phyloP scores from a whole-genome alignment of 352 stramenopile genomes.

The Phytophthora niederhauseri region DNA sequence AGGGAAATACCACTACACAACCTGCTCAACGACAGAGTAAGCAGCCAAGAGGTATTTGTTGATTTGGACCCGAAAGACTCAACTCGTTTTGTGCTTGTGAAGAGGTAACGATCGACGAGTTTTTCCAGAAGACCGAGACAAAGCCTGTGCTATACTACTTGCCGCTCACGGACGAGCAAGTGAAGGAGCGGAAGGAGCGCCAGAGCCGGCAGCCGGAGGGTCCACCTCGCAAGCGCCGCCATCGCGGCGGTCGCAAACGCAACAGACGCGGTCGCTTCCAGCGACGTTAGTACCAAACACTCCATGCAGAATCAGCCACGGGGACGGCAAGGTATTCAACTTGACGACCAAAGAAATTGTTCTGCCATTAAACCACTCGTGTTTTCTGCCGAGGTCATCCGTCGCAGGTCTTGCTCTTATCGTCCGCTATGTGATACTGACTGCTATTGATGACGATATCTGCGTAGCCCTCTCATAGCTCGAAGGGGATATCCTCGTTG shows the following conservation, averaged over 20 bases:
- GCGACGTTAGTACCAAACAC: constrained; percentile 25
- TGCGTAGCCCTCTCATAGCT: constrained; percentile 54
- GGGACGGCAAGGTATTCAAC: constrained; percentile 4
- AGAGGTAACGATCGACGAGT: constrained; percentile 67
- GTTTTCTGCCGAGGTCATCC: constrained; percentile 11
- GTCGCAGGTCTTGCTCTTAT: constrained; percentile 20
- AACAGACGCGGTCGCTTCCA: constrained; percentile 36
- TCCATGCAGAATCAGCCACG: constrained; percentile 1
- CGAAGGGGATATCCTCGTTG: constrained; percentile 81
- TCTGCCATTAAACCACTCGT: constrained; percentile 20
- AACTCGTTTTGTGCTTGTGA: constrained; percentile 6
- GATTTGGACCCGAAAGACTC: neutral
- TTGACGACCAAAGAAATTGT: constrained; percentile 13
- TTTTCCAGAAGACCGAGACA: constrained; percentile 79
- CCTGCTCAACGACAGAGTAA: constrained; percentile 30
- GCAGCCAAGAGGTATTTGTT: neutral
- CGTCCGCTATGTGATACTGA: constrained; percentile 18
- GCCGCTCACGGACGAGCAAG: constrained; percentile 73
- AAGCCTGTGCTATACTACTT: constrained; percentile 87
- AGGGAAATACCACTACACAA: constrained; percentile 26
- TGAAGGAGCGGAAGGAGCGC: constrained; percentile 46
- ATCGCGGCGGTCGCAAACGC: constrained; percentile 41
- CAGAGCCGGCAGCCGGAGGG: constrained; percentile 26
- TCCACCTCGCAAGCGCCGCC: constrained; percentile 34
- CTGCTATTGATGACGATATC: constrained; percentile 25